These are phyloP conservation scores for Monilinia aucupariae DNA, from an alignment of 2,329 filamentous ascomycete species.

Conservation along the genomic window DNA sequence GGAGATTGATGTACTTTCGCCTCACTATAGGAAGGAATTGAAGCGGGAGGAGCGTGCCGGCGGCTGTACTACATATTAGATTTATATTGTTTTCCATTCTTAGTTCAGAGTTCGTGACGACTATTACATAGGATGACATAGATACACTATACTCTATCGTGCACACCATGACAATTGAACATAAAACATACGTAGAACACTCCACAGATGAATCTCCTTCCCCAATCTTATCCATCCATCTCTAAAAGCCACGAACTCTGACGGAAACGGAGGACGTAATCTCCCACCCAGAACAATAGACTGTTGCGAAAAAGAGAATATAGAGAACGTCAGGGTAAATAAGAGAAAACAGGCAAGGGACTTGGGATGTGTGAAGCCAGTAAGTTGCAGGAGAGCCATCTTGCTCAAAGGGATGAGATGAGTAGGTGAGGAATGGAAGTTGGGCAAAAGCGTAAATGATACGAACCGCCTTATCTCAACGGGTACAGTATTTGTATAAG, in stretches of 20 bases:
- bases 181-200: constrained; percentile 10
- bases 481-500: too few relatives aligned
- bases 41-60: constrained; percentile 10
- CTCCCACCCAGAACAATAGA: neutral
- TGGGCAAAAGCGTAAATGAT: neutral
- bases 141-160: neutral
- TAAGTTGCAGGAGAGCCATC: constrained; percentile 5
- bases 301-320: constrained; percentile 2
- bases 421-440: too few relatives aligned
- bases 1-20: neutral
- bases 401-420: neutral
- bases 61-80: neutral
- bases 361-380: neutral
- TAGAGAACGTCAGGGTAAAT: neutral
- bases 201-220: constrained; percentile 7
- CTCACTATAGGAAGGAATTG: constrained; percentile 11
- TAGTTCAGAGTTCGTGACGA: neutral
- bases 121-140: neutral
- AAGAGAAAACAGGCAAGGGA: neutral
- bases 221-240: neutral
- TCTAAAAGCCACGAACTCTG: neutral
- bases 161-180: neutral
- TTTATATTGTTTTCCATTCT: neutral
- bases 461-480: too few relatives aligned
- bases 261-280: neutral